phyloP scores from a whole-genome alignment of 2,329 filamentous ascomycete species.

The Rhinocladiella similis region DNA sequence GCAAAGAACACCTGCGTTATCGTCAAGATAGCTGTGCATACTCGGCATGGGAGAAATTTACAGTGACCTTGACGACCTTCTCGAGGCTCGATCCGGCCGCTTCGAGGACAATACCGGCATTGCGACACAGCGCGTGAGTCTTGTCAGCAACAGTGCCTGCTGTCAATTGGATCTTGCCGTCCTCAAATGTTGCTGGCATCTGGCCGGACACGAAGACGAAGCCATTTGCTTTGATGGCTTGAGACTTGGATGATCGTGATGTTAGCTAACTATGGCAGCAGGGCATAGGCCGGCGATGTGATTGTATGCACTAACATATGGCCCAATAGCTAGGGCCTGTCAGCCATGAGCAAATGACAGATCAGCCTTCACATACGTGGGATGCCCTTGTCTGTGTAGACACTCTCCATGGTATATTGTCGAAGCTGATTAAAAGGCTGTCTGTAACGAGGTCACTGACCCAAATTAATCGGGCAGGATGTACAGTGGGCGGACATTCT shows the following conservation, averaged over 20 bases:
- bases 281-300: not conserved
- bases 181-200: conserved; percentile 9
- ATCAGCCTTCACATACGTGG: not conserved
- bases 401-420: not conserved
- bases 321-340: not conserved
- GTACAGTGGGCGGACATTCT: too few relatives aligned
- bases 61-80: conserved; percentile 64
- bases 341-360: not conserved
- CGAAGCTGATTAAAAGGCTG: too few relatives aligned
- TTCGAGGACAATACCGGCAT: conserved; percentile 60
- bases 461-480: too few relatives aligned
- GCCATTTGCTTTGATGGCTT: conserved; percentile 66
- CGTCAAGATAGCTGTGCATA: not conserved
- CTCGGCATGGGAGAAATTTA: not conserved
- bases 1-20: conserved; percentile 57
- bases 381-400: not conserved
- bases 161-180: conserved; percentile 13
- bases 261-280: not conserved
- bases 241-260: conserved; percentile 35
- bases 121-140: conserved; percentile 33
- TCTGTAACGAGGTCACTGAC: too few relatives aligned
- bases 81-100: conserved; percentile 59
- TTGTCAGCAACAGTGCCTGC: conserved; percentile 10
- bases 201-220: conserved; percentile 68
- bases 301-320: not conserved